Conservation (phyloP, 2,329 filamentous ascomycete genomes). For the Lachnellula subtilissima region DNA sequence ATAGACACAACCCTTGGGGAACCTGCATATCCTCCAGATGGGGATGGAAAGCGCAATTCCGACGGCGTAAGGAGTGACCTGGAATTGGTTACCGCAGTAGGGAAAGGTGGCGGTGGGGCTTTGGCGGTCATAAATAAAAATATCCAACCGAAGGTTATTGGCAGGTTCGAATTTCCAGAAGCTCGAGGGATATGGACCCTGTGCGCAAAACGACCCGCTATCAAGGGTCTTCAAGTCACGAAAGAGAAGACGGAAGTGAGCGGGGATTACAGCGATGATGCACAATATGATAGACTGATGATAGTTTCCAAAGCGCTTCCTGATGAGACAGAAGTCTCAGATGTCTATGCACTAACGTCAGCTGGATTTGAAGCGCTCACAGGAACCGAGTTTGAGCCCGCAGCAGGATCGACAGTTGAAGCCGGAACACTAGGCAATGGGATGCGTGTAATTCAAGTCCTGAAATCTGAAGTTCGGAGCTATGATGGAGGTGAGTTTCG, state of each 20-base stretch:
- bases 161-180: conserved; percentile 66
- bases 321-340: conserved; percentile 69
- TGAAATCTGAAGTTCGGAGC: conserved; percentile 80
- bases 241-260: conserved; percentile 44
- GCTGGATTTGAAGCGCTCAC: conserved; percentile 69
- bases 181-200: conserved; percentile 80
- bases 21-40: conserved; percentile 39
- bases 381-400: conserved; percentile 86
- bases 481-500: conserved; percentile 75
- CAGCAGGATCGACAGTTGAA: conserved; percentile 80
- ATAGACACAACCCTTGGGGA: conserved; percentile 68
- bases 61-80: conserved; percentile 50
- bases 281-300: conserved; percentile 72
- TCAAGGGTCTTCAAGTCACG: conserved; percentile 49
- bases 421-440: conserved; percentile 78
- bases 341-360: conserved; percentile 71
- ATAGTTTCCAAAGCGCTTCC: conserved; percentile 66
- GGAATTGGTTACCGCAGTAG: conserved; percentile 57
- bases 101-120: conserved; percentile 60
- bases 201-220: conserved; percentile 60
- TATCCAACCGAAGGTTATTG: conserved; percentile 68
- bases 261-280: conserved; percentile 51
- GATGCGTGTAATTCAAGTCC: conserved; percentile 78
- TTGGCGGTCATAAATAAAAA: conserved; percentile 74
- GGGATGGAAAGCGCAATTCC: conserved; percentile 41